Percentiles rank a stretch among this genome's conserved stretches.
phyloP scores from a whole-genome alignment of 2,329 filamentous ascomycete genomes.

The Epichloe amarillans region DNA sequence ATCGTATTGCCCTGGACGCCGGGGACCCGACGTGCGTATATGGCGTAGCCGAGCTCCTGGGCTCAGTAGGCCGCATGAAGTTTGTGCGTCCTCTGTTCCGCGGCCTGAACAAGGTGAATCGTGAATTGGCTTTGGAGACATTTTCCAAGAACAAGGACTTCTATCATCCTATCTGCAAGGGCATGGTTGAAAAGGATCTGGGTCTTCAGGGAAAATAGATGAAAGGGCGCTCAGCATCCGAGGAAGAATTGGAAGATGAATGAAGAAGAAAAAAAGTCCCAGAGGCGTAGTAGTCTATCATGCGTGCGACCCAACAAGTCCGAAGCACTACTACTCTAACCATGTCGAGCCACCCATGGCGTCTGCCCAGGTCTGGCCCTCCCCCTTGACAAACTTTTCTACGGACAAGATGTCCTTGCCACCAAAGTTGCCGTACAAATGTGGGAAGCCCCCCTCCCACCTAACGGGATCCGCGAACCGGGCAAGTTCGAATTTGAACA shows the following conservation, averaged over 20 bases:
- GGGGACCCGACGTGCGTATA: conserved; percentile 55
- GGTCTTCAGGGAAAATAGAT: conserved; percentile 19
- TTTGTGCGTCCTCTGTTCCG: conserved; percentile 81
- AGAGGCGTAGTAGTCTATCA: too few species aligned
- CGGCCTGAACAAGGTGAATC: conserved; percentile 60
- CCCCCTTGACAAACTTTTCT: conserved; percentile 32
- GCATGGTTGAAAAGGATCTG: conserved; percentile 78
- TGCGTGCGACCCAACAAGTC: not conserved
- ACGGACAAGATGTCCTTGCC: conserved; percentile 33
- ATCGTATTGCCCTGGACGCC: conserved; percentile 64
- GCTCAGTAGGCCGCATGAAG: conserved; percentile 87
- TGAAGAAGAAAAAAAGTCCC: not conserved
- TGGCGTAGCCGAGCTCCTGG: conserved; percentile 61
- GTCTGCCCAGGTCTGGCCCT: conserved; percentile 33
- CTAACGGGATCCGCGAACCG: conserved; percentile 30
- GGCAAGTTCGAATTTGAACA: conserved; percentile 39
- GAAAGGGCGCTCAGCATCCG: not conserved
- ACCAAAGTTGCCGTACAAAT: conserved; percentile 47
- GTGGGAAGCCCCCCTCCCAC: conserved; percentile 47
- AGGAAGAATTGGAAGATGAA: not conserved
- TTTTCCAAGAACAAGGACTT: conserved; percentile 83
- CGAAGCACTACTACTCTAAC: conserved; percentile 23
- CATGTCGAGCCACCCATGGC: conserved; percentile 27
- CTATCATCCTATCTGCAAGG: conserved; percentile 86
- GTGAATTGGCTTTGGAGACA: conserved; percentile 61